phyloP scores from a whole-genome alignment of 108 stramenopile species.

The Fistulifera pelliculosa region DNA sequence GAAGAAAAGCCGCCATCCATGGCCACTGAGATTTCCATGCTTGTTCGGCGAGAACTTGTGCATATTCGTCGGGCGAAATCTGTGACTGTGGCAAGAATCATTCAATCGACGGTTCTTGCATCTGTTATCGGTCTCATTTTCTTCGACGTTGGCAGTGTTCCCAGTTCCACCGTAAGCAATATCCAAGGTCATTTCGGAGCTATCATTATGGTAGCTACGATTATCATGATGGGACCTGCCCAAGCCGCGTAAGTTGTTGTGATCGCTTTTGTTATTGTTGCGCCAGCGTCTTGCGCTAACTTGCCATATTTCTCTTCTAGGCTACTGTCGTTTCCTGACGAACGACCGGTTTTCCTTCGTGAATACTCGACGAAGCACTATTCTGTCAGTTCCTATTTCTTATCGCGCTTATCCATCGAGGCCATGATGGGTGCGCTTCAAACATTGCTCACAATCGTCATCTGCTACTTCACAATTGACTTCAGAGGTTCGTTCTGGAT shows the following conservation, averaged over 20 bases:
- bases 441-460: slow-evolving; percentile 10
- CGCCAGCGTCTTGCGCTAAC: slow-evolving; percentile 21
- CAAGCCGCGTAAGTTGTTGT: slow-evolving; percentile 34
- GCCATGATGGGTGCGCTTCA: slow-evolving; percentile 43
- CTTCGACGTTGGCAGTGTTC: slow-evolving; percentile 35
- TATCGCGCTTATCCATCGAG: slow-evolving; percentile 51
- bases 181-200: slow-evolving; percentile 55
- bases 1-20: slow-evolving; percentile 27
- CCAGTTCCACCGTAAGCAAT: slow-evolving; percentile 1
- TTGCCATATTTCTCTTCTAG: slow-evolving; percentile 13
- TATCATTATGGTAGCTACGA: slow-evolving; percentile 28
- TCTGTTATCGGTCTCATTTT: slow-evolving; percentile 66
- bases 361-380: slow-evolving; percentile 84
- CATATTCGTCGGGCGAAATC: slow-evolving; percentile 41
- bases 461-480: slow-evolving; percentile 15
- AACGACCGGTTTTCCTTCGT: slow-evolving; percentile 79
- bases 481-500: slow-evolving; percentile 27
- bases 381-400: slow-evolving; percentile 54
- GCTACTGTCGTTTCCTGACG: slow-evolving; percentile 65
- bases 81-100: slow-evolving; percentile 44
- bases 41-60: slow-evolving; percentile 47
- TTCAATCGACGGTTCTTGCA: slow-evolving; percentile 43
- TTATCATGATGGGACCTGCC: slow-evolving; percentile 41
- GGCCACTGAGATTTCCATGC: slow-evolving; percentile 29
- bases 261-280: no score